Conservation (phyloP, 2,329 filamentous ascomycete genomes). For the Ascochyta pisi region DNA sequence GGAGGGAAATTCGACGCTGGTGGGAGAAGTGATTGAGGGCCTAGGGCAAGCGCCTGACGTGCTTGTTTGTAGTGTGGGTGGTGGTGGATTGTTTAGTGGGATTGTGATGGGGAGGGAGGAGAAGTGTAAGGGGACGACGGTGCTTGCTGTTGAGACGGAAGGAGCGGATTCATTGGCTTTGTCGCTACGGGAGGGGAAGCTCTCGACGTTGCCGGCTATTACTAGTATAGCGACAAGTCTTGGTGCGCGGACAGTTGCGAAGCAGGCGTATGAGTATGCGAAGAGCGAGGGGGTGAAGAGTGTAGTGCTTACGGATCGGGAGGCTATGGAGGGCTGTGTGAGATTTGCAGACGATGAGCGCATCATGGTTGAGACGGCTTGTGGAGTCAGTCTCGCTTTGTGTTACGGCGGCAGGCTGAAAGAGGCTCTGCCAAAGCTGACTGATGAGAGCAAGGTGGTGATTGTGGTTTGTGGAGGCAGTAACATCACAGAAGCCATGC, state of each 20-base stretch:
- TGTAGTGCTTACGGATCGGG: constrained; percentile 71
- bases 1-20: constrained; percentile 66
- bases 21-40: constrained; percentile 56
- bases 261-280: constrained; percentile 67
- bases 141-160: constrained; percentile 76
- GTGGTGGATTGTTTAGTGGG: constrained; percentile 77
- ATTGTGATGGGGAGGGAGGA: constrained; percentile 59
- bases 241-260: constrained; percentile 71
- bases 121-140: constrained; percentile 23
- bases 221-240: constrained; percentile 76
- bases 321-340: constrained; percentile 77
- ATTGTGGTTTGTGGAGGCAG: constrained; percentile 79
- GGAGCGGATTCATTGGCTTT: constrained; percentile 75
- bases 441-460: constrained; percentile 75
- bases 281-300: constrained; percentile 61
- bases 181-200: constrained; percentile 60
- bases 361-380: constrained; percentile 80
- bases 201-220: constrained; percentile 71
- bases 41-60: constrained; percentile 62
- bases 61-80: constrained; percentile 77
- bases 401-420: constrained; percentile 69
- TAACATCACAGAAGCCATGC: constrained; percentile 52
- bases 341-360: constrained; percentile 80
- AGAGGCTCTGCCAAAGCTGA: constrained; percentile 49
- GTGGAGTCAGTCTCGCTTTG: constrained; percentile 76